A percentile compares a stretch with the other conserved stretches of the same genome.
Evolutionary conservation across 177 flowering plant species (phyloP).

Genomic region (Vitis hybrid): DNA sequence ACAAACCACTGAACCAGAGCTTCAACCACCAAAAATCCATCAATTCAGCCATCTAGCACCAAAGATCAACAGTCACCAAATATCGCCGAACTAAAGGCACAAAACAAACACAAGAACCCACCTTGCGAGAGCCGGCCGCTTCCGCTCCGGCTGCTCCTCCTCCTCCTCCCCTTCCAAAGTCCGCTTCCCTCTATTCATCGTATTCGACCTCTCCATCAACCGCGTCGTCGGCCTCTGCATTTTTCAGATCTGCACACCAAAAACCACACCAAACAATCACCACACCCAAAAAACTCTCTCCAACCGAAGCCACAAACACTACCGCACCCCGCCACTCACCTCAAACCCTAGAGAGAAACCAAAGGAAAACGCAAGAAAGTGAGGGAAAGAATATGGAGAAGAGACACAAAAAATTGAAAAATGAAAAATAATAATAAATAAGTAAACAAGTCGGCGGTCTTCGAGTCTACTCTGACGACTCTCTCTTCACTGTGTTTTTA

Average conservation of each 20-base stretch:
- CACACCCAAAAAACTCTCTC: neutral
- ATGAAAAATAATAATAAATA: neutral
- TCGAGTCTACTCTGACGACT: constrained; percentile 2
- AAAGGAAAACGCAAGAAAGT: neutral
- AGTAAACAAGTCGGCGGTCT: neutral
- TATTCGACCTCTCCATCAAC: constrained; percentile 56
- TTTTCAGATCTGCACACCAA: constrained; percentile 35
- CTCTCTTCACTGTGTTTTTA: neutral
- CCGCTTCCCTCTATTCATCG: constrained; percentile 74
- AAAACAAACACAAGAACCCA: constrained; percentile 13
- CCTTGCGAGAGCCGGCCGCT: constrained; percentile 81
- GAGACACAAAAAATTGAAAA: neutral
- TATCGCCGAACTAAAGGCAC: neutral
- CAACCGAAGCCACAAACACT: neutral
- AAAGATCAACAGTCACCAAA: neutral
- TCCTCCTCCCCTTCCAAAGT: constrained; percentile 55
- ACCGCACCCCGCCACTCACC: no score
- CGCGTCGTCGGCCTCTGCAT: constrained; percentile 59
- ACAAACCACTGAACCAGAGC: no score
- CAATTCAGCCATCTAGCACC: no score
- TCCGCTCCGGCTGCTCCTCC: constrained; percentile 57
- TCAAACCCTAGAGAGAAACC: neutral
- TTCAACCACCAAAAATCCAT: no score
- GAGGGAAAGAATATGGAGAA: neutral
- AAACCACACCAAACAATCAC: constrained; percentile 1